Base-by-base conservation (phyloP, 257 asterid species). In the Voacanga thouarsii region DNA sequence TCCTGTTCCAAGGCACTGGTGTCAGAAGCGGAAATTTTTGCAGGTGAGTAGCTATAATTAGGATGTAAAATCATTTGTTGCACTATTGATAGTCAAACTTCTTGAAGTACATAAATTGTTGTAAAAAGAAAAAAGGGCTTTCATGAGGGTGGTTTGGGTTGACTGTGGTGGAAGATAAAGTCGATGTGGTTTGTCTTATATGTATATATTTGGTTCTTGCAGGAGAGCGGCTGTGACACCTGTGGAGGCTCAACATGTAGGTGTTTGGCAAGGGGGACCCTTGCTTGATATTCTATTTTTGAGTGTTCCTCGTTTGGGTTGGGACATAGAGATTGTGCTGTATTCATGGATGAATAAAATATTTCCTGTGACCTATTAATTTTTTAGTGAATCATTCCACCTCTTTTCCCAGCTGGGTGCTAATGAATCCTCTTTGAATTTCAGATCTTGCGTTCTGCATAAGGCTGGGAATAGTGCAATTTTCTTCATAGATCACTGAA, bases 1-100 rank as follows among this genome's bases (percentile, higher is more conserved):
- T 81, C 97, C 97, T 14, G 99, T 95, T 74, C 99, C 99, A n/a
- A 92, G 99, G 30, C 99, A 95, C 84, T 93, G 99, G 99, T 88
- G 92, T 83, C 99, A 95, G 90, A 95, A 95, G 81, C 85, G 99
- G 78, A 95, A 93, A 81, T 95, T 90, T 87, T 84, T 93, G 82
- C 99, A 95, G 99, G 99, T 95, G 82, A 86, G 80, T 84, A 51
- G 71, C 56, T 73, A 79, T 28, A 65, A 26, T 66, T 75, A 72
- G 81, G 53, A 74, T 70, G 26, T 80, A 44, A 15, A 51, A 15
- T 49, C 71, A 33, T 74, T 78, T 57, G 57, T 74, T 72, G 76
- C 74, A 11, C 66, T 78, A 33, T 66, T 21, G 47, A 12, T 75
- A 37, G 18, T 67, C 53, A 60, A 19, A 19, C 26, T n/a, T 50